Evolutionary conservation across 805 yeast genomes (phyloP), one percentile per base, ranked within the genome.

Genomic region (Candida arabinofermentans): DNA sequence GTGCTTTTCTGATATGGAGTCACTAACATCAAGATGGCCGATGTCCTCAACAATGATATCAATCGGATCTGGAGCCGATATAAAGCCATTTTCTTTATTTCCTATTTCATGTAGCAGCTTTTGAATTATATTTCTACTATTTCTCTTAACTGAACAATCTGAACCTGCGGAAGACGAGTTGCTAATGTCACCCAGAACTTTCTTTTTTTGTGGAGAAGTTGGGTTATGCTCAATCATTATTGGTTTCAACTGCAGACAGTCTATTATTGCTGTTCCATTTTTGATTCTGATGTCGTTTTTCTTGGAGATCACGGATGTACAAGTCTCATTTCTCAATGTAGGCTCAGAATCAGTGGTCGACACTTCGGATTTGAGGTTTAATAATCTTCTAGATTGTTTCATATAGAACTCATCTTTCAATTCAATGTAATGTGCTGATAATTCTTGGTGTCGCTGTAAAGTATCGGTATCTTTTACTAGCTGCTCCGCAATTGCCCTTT

Each of bases 51-150:
- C 16, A 21, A 23, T 13, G 16, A 5, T 10, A 18, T 5, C 13
- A n/a, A 22, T 10, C 5, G 19, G 31, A 8, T 12, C 16, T 17
- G 4, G 8, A 9, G 31, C 13, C 6, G 16, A n/a, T 13, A 14
- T 17, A 6, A 14, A 47, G 38, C 67, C 66, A 36, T 47, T 43
- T 26, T 50, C 51, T 27, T 46, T 44, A 18, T 49, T 37, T 24
- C 39, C 43, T 14, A 74, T 47, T 53, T 75, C 81, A 22, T 44
- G 39, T 24, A 57, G 44, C 21, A 77, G 43, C 13, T 51, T 53
- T 1, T 48, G 55, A 1, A 46, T 42, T 27, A 72, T 61, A 4
- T 57, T 34, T 4, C 51, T 57, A 2, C 51, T 47, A 1, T 49
- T 32, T 2, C 41, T 47, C 17, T 36, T 42, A 13, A 3, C 8